These are phyloP conservation scores for Penicillium sp. DNA, from an alignment of 2,329 filamentous ascomycete species.

Conservation along the genomic window DNA sequence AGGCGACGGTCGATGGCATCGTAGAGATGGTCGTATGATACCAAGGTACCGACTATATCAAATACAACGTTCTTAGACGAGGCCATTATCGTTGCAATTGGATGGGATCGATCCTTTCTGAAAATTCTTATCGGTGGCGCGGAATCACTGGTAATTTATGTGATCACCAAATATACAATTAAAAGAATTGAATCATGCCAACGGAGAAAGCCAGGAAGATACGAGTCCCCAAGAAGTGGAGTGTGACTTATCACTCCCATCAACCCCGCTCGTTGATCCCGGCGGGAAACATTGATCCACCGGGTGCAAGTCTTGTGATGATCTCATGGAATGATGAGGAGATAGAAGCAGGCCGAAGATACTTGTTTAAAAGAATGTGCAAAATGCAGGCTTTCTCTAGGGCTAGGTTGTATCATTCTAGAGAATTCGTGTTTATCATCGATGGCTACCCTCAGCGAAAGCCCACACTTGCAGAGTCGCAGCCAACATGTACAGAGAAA, in stretches of 20 bases:
- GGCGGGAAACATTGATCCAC: background rate
- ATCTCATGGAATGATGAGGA: background rate
- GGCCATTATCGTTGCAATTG: slow-evolving; percentile 1
- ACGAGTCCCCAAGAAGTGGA: background rate
- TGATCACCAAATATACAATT: background rate
- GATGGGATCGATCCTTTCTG: background rate
- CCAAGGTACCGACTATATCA: slow-evolving; percentile 40
- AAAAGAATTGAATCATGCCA: background rate
- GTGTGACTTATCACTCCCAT: background rate
- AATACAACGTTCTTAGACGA: slow-evolving; percentile 30
- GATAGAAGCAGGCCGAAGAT: background rate
- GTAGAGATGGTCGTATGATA: slow-evolving; percentile 43
- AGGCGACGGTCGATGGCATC: slow-evolving; percentile 38
- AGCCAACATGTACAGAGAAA: background rate
- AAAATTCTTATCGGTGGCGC: background rate
- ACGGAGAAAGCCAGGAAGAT: background rate
- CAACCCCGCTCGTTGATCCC: slow-evolving; percentile 1
- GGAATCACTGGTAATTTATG: background rate
- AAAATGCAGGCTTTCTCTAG: background rate
- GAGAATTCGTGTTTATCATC: background rate
- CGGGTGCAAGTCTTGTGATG: background rate
- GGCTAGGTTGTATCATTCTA: too few relatives aligned
- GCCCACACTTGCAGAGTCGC: background rate
- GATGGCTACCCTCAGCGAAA: slow-evolving; percentile 8
- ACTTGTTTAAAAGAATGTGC: background rate